phyloP scores from a whole-genome alignment of 257 asterid genomes.

The Solanum bukasovii region DNA sequence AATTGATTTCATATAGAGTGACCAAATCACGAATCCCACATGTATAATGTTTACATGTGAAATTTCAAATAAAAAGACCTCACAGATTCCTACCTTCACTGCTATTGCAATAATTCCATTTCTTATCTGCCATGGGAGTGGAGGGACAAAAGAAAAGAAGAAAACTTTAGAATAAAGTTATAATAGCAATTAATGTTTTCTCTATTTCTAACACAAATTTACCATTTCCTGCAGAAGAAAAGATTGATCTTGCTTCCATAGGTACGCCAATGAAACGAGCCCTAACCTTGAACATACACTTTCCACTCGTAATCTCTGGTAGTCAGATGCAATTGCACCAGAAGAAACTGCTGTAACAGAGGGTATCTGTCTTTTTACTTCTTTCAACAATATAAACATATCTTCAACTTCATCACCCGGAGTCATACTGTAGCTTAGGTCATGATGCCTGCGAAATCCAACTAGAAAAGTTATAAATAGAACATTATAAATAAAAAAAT shows the following conservation, averaged over 20 bases:
- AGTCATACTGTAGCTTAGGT: constrained; percentile 72
- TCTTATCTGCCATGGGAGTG: constrained; percentile 37
- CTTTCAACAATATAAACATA: constrained; percentile 72
- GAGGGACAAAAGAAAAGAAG: neutral
- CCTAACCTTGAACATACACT: constrained; percentile 92
- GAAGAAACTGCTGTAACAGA: constrained; percentile 79
- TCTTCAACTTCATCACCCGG: constrained; percentile 99
- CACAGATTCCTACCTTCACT: constrained; percentile 55
- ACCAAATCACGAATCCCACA: neutral
- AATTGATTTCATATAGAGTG: neutral
- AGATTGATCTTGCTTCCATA: constrained; percentile 95
- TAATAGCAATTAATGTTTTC: neutral
- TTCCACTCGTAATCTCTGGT: constrained; percentile 92
- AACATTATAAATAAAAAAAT: neutral
- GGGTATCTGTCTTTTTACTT: constrained; percentile 76
- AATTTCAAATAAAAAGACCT: neutral
- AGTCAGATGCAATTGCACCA: constrained; percentile 98
- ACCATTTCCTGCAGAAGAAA: constrained; percentile 84
- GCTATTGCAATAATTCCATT: constrained; percentile 69
- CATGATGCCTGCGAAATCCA: constrained; percentile 49
- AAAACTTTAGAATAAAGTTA: neutral
- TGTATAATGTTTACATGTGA: neutral
- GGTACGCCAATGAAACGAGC: constrained; percentile 79
- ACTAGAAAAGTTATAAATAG: neutral
- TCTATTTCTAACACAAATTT: constrained; percentile 10